These are phyloP conservation scores for Penicillium manginii DNA, from an alignment of 495 filamentous ascomycete genomes.

Conservation along the genomic window DNA sequence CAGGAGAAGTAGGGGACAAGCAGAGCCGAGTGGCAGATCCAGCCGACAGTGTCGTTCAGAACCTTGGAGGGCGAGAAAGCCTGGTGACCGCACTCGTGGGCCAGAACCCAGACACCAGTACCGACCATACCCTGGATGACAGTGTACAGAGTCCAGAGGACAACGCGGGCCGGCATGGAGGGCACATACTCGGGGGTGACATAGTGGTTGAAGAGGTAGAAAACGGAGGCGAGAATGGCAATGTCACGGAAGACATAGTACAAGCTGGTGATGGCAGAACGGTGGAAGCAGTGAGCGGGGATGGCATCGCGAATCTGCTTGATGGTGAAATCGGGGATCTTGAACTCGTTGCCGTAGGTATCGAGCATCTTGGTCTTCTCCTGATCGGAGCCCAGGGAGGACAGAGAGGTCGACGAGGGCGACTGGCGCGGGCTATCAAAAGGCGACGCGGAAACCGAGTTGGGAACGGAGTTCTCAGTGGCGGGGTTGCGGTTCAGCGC, in stretches of 20 bases:
- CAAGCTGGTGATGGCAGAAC: constrained; percentile 61
- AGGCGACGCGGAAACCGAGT: constrained; percentile 66
- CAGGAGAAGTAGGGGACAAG: constrained; percentile 90
- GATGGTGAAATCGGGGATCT: constrained; percentile 72
- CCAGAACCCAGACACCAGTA: constrained; percentile 72
- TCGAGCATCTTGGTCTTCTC: constrained; percentile 62
- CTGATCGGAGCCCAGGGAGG: constrained; percentile 73
- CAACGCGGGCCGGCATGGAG: constrained; percentile 49
- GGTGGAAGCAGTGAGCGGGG: constrained; percentile 66
- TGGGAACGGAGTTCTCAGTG: constrained; percentile 64
- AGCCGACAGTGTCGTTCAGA: constrained; percentile 85
- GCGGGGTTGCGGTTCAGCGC: constrained; percentile 53
- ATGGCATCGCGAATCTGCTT: constrained; percentile 70
- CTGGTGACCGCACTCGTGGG: constrained; percentile 76
- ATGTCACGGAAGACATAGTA: constrained; percentile 67
- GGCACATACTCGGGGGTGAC: constrained; percentile 67
- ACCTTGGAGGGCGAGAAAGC: constrained; percentile 80
- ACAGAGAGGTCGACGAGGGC: constrained; percentile 86
- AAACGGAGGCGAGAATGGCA: constrained; percentile 55
- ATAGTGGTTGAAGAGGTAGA: constrained; percentile 67
- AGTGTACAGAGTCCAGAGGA: constrained; percentile 64
- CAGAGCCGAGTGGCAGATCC: constrained; percentile 79
- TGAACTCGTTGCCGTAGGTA: constrained; percentile 70
- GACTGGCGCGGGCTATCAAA: constrained; percentile 72
- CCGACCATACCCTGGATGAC: constrained; percentile 67